phyloP scores from a whole-genome alignment of 495 filamentous ascomycete species.

The Podospora bellae-mahoneyi region DNA sequence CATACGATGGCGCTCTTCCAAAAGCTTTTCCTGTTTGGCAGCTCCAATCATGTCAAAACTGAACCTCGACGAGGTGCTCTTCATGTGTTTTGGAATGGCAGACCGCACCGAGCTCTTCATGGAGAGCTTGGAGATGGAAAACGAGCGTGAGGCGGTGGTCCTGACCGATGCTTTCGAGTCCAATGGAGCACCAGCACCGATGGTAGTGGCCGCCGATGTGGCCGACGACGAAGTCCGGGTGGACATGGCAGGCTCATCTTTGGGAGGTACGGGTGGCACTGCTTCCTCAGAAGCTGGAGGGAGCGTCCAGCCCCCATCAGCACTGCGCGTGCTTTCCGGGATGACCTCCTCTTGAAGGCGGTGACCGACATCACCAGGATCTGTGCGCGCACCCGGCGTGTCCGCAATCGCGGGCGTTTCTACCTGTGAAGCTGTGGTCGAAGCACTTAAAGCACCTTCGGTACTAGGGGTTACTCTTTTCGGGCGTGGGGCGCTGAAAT shows the following conservation, averaged over 20 bases:
- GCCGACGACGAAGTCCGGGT: constrained; percentile 31
- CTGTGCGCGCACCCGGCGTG: background rate
- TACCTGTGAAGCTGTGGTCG: background rate
- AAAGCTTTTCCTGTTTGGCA: constrained; percentile 70
- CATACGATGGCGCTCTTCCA: constrained; percentile 82
- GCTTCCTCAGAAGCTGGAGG: constrained; percentile 19
- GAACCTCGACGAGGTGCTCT: constrained; percentile 82
- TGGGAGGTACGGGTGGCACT: constrained; percentile 37
- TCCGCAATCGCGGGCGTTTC: background rate
- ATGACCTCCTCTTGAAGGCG: background rate
- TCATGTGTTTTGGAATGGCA: constrained; percentile 68
- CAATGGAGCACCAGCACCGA: constrained; percentile 14
- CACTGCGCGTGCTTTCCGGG: background rate
- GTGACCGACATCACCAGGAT: constrained; percentile 3
- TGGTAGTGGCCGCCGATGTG: constrained; percentile 31
- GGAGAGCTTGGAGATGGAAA: constrained; percentile 42
- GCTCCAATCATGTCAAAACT: constrained; percentile 92
- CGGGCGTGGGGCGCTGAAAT: constrained; percentile 76
- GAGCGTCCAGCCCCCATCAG: background rate
- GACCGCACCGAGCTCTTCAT: constrained; percentile 43
- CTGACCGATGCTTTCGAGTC: constrained; percentile 28
- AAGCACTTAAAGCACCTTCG: background rate
- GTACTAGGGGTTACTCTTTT: constrained; percentile 40
- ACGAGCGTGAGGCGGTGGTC: constrained; percentile 31
- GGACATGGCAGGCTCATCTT: constrained; percentile 32